Percentiles rank a stretch among this genome's conserved stretches.
Evolutionary conservation across 106 monocot species (phyloP).

Genomic region (Allium fistulosum): DNA sequence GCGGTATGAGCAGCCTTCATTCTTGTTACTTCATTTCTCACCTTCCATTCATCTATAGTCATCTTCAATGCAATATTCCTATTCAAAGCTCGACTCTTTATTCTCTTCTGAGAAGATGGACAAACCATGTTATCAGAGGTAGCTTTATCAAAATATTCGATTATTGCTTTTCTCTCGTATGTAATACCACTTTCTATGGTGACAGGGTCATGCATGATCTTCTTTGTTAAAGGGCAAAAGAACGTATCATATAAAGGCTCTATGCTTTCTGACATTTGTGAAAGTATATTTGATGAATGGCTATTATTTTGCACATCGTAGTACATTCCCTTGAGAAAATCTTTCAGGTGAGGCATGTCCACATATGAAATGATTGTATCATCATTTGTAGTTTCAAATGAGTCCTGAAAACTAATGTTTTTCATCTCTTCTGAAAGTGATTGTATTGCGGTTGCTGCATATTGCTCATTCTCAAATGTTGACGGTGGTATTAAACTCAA

Average conservation of each 20-base stretch:
- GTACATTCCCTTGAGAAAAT: constrained; percentile 42
- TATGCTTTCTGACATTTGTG: constrained; percentile 18
- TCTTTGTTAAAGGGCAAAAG: constrained; percentile 71
- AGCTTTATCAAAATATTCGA: constrained; percentile 34
- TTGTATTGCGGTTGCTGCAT: constrained; percentile 13
- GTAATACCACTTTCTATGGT: constrained; percentile 55
- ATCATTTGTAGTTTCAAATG: neutral
- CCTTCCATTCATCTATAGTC: constrained; percentile 47
- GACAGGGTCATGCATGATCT: constrained; percentile 65
- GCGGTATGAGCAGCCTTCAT: constrained; percentile 32
- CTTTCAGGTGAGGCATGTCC: constrained; percentile 30
- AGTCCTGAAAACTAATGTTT: constrained; percentile 13
- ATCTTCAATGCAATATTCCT: constrained; percentile 45
- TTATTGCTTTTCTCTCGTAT: constrained; percentile 50
- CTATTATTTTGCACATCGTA: constrained; percentile 2
- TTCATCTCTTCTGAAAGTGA: constrained; percentile 45
- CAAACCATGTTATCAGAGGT: constrained; percentile 18
- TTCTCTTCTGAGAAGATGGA: constrained; percentile 33
- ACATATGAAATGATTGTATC: neutral
- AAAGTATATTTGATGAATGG: constrained; percentile 7
- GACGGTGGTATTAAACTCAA: constrained; percentile 39
- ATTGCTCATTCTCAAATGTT: constrained; percentile 18
- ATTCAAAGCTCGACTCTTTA: constrained; percentile 26
- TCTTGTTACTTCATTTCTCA: constrained; percentile 45
- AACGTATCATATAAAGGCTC: constrained; percentile 62